phyloP scores from a whole-genome alignment of 1,284 basidiomycete genomes.

The Ganoderma lucidum region DNA sequence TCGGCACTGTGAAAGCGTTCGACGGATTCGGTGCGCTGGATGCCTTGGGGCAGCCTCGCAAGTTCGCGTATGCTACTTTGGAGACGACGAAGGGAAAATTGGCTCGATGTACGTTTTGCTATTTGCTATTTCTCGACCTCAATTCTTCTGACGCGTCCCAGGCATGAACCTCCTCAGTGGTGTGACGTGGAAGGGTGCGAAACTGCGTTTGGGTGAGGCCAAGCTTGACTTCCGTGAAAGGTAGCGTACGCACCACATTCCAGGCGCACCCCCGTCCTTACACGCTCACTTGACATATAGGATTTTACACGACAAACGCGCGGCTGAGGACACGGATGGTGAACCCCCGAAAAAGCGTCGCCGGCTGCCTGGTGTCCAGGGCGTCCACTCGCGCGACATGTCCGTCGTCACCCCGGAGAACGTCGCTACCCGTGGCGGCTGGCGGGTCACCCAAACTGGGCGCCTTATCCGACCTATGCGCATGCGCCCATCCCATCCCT shows the following conservation, averaged over 20 bases:
- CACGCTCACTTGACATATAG: slow-evolving; percentile 36
- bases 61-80: slow-evolving; percentile 79
- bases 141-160: slow-evolving; percentile 38
- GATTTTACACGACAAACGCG: slow-evolving; percentile 43
- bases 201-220: slow-evolving; percentile 81
- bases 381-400: slow-evolving; percentile 64
- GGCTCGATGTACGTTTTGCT: slow-evolving; percentile 62
- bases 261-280: neutral
- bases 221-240: slow-evolving; percentile 73
- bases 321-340: slow-evolving; percentile 32
- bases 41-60: slow-evolving; percentile 68
- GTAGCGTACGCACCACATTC: slow-evolving; percentile 42
- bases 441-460: slow-evolving; percentile 72
- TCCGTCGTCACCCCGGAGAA: slow-evolving; percentile 65
- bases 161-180: slow-evolving; percentile 80
- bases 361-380: slow-evolving; percentile 46
- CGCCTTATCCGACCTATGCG: slow-evolving; percentile 69
- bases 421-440: slow-evolving; percentile 57
- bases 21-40: slow-evolving; percentile 75
- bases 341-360: slow-evolving; percentile 46
- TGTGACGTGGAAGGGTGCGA: slow-evolving; percentile 84
- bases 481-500: slow-evolving; percentile 71
- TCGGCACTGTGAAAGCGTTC: slow-evolving; percentile 70
- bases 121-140: neutral
- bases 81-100: slow-evolving; percentile 67